A percentile compares a stretch with the other conserved stretches of the same genome.
Evolutionary conservation across 2,329 filamentous ascomycete species (phyloP).

Genomic region (Eutypa lata): DNA sequence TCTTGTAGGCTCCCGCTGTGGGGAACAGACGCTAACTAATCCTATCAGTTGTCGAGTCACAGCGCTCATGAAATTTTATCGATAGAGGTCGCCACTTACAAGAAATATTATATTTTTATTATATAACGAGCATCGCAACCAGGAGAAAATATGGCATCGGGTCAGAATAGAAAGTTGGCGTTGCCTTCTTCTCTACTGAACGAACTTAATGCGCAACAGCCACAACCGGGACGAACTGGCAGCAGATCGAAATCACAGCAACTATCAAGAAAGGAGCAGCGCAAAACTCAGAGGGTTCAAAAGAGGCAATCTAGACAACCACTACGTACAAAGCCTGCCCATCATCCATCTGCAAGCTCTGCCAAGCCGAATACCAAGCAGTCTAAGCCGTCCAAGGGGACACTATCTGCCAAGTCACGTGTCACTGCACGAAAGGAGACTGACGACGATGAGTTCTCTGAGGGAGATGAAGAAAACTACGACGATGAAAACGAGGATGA

Average conservation of each 20-base stretch:
- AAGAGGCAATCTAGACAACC: slow-evolving; percentile 25
- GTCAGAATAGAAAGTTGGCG: slow-evolving; percentile 33
- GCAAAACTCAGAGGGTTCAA: slow-evolving; percentile 26
- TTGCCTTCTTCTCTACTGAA: slow-evolving; percentile 42
- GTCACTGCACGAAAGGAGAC: slow-evolving; percentile 6
- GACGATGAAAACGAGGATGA: slow-evolving; percentile 18
- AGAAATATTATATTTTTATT: neutral
- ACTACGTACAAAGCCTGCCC: slow-evolving; percentile 9
- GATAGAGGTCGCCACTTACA: too few relatives aligned
- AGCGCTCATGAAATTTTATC: too few relatives aligned
- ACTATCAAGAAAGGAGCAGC: slow-evolving; percentile 28
- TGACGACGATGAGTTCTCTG: slow-evolving; percentile 8
- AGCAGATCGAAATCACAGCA: slow-evolving; percentile 14
- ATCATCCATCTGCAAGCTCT: neutral
- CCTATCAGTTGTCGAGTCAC: too few relatives aligned
- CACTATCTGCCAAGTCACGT: slow-evolving; percentile 13
- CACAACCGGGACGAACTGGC: slow-evolving; percentile 9
- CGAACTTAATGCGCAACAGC: slow-evolving; percentile 35
- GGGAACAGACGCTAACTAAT: slow-evolving; percentile 4
- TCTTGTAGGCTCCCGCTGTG: slow-evolving; percentile 15
- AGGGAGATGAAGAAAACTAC: slow-evolving; percentile 11
- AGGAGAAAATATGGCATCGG: slow-evolving; percentile 22
- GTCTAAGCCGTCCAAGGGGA: neutral
- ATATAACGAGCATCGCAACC: neutral
- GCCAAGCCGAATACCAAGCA: neutral